Percentiles rank a stretch among this genome's conserved stretches.
These are phyloP conservation scores for Bacidia gigantensis DNA, from an alignment of 495 filamentous ascomycete species.

Conservation along the genomic window DNA sequence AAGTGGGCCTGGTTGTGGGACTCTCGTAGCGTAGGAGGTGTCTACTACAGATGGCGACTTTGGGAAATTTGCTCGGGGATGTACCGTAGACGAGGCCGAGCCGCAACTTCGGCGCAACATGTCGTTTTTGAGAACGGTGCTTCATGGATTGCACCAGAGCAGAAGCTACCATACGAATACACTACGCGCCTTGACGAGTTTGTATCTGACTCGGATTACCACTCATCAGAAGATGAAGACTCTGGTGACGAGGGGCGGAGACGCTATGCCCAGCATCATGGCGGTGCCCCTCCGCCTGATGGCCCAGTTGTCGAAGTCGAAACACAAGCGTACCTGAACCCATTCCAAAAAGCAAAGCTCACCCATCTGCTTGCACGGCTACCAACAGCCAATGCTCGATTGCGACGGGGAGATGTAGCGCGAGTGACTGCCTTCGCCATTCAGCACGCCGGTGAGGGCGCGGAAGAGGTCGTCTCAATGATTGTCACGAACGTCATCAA, in stretches of 20 bases:
- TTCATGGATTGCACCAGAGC: slow-evolving; percentile 57
- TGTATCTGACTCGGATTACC: slow-evolving; percentile 69
- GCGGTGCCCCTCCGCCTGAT: slow-evolving; percentile 39
- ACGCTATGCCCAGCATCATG: slow-evolving; percentile 29
- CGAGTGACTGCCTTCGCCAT: slow-evolving; percentile 82
- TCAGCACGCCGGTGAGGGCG: slow-evolving; percentile 62
- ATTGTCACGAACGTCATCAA: slow-evolving; percentile 66
- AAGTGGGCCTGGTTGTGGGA: slow-evolving; percentile 96
- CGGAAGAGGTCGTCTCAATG: slow-evolving; percentile 81
- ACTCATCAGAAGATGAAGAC: slow-evolving; percentile 78
- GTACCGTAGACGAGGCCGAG: slow-evolving; percentile 20
- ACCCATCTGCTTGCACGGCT: slow-evolving; percentile 67
- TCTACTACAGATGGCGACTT: slow-evolving; percentile 83
- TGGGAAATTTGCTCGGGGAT: slow-evolving; percentile 61
- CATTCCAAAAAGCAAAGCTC: slow-evolving; percentile 71
- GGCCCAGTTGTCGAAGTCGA: slow-evolving; percentile 30
- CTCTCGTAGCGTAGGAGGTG: slow-evolving; percentile 58
- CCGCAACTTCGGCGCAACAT: slow-evolving; percentile 10
- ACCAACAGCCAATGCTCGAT: slow-evolving; percentile 57
- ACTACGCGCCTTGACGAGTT: slow-evolving; percentile 60
- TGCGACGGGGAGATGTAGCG: slow-evolving; percentile 77
- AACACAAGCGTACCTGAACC: slow-evolving; percentile 64
- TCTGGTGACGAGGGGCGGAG: slow-evolving; percentile 60
- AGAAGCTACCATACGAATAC: slow-evolving; percentile 57
- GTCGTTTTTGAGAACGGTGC: slow-evolving; percentile 55